A percentile compares a stretch with the other conserved stretches of the same genome.
Evolutionary conservation across 371 early-diverging fungal species (phyloP).

Genomic region (Mortierella sp.): DNA sequence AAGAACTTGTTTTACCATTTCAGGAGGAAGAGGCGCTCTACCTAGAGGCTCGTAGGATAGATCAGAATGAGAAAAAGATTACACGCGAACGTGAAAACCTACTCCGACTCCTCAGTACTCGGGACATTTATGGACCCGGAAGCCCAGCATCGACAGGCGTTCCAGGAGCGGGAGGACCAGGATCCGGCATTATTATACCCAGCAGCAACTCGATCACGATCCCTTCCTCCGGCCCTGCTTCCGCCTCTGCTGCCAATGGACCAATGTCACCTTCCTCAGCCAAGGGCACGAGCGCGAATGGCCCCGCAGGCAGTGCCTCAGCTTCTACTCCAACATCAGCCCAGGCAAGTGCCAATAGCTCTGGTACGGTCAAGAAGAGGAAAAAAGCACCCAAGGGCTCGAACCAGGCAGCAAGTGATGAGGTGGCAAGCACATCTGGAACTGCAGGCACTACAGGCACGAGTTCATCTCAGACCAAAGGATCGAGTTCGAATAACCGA

Average conservation of each 20-base stretch:
- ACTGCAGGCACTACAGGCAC: not conserved
- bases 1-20: not conserved
- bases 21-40: slow-evolving; percentile 84
- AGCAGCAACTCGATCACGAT: slow-evolving; percentile 45
- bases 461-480: slow-evolving; percentile 24
- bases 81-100: slow-evolving; percentile 80
- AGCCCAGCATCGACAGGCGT: slow-evolving; percentile 48
- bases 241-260: slow-evolving; percentile 6
- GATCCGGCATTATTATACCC: slow-evolving; percentile 59
- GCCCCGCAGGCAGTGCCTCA: slow-evolving; percentile 18
- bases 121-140: slow-evolving; percentile 60
- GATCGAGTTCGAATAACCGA: slow-evolving; percentile 24
- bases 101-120: slow-evolving; percentile 66
- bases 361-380: slow-evolving; percentile 24
- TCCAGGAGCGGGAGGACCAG: slow-evolving; percentile 33
- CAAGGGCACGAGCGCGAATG: slow-evolving; percentile 15
- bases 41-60: slow-evolving; percentile 80
- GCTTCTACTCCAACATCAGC: slow-evolving; percentile 12
- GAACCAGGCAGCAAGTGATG: slow-evolving; percentile 22
- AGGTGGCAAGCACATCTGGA: slow-evolving; percentile 7
- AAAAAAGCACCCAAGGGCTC: slow-evolving; percentile 47
- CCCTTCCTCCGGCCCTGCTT: slow-evolving; percentile 24
- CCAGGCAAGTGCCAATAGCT: slow-evolving; percentile 1
- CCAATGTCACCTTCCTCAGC: not conserved
- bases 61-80: slow-evolving; percentile 78